Conservation (phyloP, 108 stramenopile genomes). For the Heterococcus sp. region DNA sequence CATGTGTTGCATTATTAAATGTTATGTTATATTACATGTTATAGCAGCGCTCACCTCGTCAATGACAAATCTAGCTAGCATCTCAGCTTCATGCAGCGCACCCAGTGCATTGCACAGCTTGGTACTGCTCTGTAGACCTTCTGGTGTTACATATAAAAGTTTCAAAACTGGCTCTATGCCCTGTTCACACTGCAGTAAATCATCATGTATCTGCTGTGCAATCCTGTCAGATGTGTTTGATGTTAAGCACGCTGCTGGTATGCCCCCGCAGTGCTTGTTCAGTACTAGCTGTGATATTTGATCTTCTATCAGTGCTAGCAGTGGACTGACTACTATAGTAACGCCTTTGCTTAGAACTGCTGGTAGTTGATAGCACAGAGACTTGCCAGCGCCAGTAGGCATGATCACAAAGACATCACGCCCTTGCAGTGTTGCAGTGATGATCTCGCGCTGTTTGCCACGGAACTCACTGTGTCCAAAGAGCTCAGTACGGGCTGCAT, state of each 20-base stretch:
- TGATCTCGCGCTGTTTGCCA: conserved; percentile 22
- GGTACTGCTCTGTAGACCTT: conserved; percentile 74
- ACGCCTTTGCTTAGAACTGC: conserved; percentile 81
- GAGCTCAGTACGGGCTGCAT: conserved; percentile 23
- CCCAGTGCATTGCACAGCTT: conserved; percentile 68
- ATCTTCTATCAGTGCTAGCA: conserved; percentile 93
- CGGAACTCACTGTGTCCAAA: conserved; percentile 30
- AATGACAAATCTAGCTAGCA: conserved; percentile 94
- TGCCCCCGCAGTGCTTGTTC: conserved; percentile 39
- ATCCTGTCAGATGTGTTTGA: conserved; percentile 1
- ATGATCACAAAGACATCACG: conserved; percentile 80
- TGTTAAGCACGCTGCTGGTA: conserved; percentile 27
- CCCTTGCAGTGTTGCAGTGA: conserved; percentile 39
- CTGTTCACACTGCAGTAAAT: conserved; percentile 10
- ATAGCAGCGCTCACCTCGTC: conserved; percentile 77
- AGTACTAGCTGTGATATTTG: conserved; percentile 82
- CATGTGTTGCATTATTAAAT: no score
- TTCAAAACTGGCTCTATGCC: conserved; percentile 60
- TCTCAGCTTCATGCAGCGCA: conserved; percentile 60
- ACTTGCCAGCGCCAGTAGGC: conserved; percentile 97
- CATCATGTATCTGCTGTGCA: conserved; percentile 60
- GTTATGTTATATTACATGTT: no score
- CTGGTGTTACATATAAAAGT: conserved; percentile 97
- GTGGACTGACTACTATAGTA: conserved; percentile 89
- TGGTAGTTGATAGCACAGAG: conserved; percentile 90